These are phyloP conservation scores for Botrytis paeoniae DNA, from an alignment of 2,329 filamentous ascomycete species.

Conservation along the genomic window DNA sequence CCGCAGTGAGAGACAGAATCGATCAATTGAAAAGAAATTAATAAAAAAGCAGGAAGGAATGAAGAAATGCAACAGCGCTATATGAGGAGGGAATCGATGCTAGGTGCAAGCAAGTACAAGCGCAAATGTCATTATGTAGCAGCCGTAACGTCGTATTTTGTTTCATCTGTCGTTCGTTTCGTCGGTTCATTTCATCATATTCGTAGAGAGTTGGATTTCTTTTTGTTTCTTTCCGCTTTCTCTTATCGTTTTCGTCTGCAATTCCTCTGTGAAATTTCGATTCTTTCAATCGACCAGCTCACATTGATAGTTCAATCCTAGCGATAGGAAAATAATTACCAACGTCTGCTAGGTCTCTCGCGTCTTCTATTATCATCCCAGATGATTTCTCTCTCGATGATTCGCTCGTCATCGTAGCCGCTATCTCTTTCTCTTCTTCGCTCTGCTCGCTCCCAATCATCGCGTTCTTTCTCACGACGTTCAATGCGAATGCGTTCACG, in stretches of 20 bases:
- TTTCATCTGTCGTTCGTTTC: slow-evolving; percentile 2
- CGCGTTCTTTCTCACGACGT: slow-evolving; percentile 46
- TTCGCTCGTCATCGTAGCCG: slow-evolving; percentile 57
- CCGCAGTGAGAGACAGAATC: not conserved
- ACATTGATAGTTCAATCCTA: not conserved
- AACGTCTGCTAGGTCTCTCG: slow-evolving; percentile 11
- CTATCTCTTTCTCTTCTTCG: slow-evolving; percentile 29
- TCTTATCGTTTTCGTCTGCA: not conserved
- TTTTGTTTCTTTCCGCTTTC: not conserved
- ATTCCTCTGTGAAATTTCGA: not conserved
- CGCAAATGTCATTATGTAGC: slow-evolving; percentile 10
- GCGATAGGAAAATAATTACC: slow-evolving; percentile 4
- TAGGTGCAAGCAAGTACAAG: not conserved
- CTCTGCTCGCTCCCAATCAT: slow-evolving; percentile 40
- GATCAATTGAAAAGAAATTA: not conserved
- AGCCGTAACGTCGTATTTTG: slow-evolving; percentile 12
- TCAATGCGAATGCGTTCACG: slow-evolving; percentile 54
- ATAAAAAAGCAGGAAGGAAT: not conserved
- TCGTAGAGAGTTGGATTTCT: not conserved
- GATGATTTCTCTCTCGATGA: slow-evolving; percentile 66
- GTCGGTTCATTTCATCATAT: slow-evolving; percentile 13
- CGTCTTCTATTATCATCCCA: slow-evolving; percentile 47
- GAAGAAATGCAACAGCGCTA: slow-evolving; percentile 8
- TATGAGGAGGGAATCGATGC: not conserved
- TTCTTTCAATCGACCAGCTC: not conserved